These are phyloP conservation scores for Kondoa subrosea DNA, from an alignment of 768 basidiomycete genomes.

Conservation along the genomic window DNA sequence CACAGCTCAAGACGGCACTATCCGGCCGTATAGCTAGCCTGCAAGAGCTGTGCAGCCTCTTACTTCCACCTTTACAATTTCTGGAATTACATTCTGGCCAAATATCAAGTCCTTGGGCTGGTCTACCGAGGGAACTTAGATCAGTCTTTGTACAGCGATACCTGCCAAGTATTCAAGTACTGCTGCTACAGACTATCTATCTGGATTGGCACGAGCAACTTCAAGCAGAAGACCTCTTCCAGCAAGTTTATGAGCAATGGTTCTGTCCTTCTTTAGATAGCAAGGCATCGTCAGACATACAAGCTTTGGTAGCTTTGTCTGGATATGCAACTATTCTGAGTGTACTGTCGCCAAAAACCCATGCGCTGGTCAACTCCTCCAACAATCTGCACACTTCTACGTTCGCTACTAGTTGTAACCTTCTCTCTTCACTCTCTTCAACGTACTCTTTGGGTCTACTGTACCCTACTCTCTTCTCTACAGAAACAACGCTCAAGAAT, in stretches of 20 bases:
- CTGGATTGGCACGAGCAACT: conserved; percentile 8
- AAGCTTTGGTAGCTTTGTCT: background rate
- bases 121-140: background rate
- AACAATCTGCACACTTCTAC: background rate
- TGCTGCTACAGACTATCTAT: background rate
- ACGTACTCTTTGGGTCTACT: background rate
- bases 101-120: background rate
- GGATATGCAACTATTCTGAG: background rate
- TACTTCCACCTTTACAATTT: background rate
- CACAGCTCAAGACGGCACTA: background rate
- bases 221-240: background rate
- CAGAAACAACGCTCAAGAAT: background rate
- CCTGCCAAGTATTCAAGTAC: background rate
- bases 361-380: background rate
- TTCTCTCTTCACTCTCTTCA: background rate
- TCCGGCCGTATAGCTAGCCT: background rate
- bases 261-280: conserved; percentile 1
- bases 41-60: background rate
- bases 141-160: background rate
- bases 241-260: background rate
- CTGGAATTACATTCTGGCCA: background rate
- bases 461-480: background rate
- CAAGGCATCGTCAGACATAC: background rate
- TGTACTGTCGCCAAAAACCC: background rate
- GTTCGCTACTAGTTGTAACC: background rate